Base-by-base conservation (phyloP, 306 rosid species). In the Fagus sylvatica region DNA sequence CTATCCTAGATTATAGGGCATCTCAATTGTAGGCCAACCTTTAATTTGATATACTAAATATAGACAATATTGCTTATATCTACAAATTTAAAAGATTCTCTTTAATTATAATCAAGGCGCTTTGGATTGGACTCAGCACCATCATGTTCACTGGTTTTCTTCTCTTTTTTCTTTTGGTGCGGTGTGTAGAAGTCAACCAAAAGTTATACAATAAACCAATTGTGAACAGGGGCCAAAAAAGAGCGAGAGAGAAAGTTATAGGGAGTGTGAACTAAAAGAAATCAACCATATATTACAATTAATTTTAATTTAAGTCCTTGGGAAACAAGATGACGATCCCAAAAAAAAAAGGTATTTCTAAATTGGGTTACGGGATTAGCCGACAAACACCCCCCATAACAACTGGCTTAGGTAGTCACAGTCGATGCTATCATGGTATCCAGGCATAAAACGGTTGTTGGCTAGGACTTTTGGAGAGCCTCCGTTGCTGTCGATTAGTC, bases 391-490 rank as follows among this genome's bases (percentile, higher is more conserved):
- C 64, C 76, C 56, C 51, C 28, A 39, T 54, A 83, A 76, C 82
- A 80, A 74, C 79, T 80, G 71, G 78, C 84, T 80, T 19, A 40
- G 56, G 32, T 69, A 73, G 79, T 71, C 84, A 49, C 67, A 74
- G 17, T 80, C 69, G 36, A 60, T 9, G 69, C 69, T 77, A 69
- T 77, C 62, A 75, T 83, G 77, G 60, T 74, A 81, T 83, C 84
- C 69, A 74, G 82, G 87, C 79, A 78, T 55, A 72, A 49, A 55
- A 55, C 73, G 82, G 86, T 82, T 84, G 90, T 84, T 87, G 84
- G 81, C 62, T 55, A 61, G 59, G 73, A 65, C 78, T 80, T 77
- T 75, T 77, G 13, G 71, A 37, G 61, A 48, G 10, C 46, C 33
- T 32, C 65, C 30, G 9, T 53, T 69, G 43, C 41, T 76, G 68